Conservation (phyloP, 352 stramenopile species). For the Globisporangium radiosum region DNA sequence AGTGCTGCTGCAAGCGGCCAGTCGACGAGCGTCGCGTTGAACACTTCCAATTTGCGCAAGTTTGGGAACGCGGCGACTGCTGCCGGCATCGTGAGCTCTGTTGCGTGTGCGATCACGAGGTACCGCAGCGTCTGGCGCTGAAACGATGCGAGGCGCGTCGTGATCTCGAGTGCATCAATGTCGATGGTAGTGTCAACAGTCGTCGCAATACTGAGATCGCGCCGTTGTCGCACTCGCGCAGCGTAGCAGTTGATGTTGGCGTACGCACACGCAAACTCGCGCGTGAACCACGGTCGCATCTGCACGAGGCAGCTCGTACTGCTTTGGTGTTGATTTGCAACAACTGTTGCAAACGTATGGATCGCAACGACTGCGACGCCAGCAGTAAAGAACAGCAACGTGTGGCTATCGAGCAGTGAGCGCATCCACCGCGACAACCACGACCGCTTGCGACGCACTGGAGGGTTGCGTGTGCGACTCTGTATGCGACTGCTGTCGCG, state of each 20-base stretch:
- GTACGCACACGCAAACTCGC: constrained; percentile 12
- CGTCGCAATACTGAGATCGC: no score
- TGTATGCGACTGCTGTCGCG: no score
- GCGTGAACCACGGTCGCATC: constrained; percentile 19
- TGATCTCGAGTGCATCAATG: not conserved
- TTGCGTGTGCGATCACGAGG: constrained; percentile 17
- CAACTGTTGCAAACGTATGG: not conserved
- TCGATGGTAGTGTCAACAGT: not conserved
- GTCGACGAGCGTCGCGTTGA: constrained; percentile 19
- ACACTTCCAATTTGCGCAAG: constrained; percentile 14
- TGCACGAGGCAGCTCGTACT: constrained; percentile 1
- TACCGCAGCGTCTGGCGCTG: constrained; percentile 8
- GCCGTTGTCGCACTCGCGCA: not conserved
- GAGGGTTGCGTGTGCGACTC: no score
- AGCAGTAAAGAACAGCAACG: constrained; percentile 1
- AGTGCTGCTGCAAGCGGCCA: constrained; percentile 13
- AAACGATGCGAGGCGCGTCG: constrained; percentile 3
- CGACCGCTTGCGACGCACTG: not conserved
- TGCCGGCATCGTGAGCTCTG: constrained; percentile 11
- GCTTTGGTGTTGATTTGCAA: not conserved
- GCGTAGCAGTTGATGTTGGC: constrained; percentile 17
- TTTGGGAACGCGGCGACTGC: constrained; percentile 9
- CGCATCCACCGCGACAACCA: no score
- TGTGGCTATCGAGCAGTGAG: not conserved
- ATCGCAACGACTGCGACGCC: constrained; percentile 1